Percentiles rank a stretch among this genome's conserved stretches.
phyloP scores from a whole-genome alignment of 2,329 filamentous ascomycete genomes.

The Fusarium sp. region DNA sequence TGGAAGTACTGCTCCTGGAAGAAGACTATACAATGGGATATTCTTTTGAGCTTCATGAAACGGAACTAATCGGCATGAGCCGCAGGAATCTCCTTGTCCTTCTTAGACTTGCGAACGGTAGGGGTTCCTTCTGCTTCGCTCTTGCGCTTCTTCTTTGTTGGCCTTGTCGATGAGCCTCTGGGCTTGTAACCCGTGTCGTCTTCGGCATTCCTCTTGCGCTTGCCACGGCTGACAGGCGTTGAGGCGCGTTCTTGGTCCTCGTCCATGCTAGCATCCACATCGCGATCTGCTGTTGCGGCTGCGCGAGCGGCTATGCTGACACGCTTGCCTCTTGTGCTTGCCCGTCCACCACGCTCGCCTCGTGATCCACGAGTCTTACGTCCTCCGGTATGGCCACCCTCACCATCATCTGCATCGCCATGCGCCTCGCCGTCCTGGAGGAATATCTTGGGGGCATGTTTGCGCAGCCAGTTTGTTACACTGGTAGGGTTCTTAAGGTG shows the following conservation, averaged over 20 bases:
- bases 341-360: constrained; percentile 56
- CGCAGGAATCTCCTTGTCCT: constrained; percentile 48
- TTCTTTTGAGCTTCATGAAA: neutral
- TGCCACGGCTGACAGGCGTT: constrained; percentile 54
- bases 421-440: constrained; percentile 74
- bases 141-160: constrained; percentile 71
- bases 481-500: constrained; percentile 81
- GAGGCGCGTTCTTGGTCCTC: constrained; percentile 54
- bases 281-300: constrained; percentile 43
- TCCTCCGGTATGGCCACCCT: constrained; percentile 48
- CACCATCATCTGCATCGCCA: constrained; percentile 57
- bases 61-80: constrained; percentile 51
- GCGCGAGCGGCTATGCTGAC: constrained; percentile 44
- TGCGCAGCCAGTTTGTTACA: constrained; percentile 94
- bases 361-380: constrained; percentile 55
- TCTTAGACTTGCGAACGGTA: constrained; percentile 55
- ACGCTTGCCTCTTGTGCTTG: constrained; percentile 57
- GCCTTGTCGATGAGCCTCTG: constrained; percentile 67
- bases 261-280: constrained; percentile 57
- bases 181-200: constrained; percentile 72
- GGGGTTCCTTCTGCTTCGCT: constrained; percentile 61
- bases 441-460: constrained; percentile 87
- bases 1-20: neutral
- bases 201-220: constrained; percentile 69
- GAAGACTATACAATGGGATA: neutral